Conservation (phyloP, 768 basidiomycete genomes). For the Termitomyces bulborhizus region DNA sequence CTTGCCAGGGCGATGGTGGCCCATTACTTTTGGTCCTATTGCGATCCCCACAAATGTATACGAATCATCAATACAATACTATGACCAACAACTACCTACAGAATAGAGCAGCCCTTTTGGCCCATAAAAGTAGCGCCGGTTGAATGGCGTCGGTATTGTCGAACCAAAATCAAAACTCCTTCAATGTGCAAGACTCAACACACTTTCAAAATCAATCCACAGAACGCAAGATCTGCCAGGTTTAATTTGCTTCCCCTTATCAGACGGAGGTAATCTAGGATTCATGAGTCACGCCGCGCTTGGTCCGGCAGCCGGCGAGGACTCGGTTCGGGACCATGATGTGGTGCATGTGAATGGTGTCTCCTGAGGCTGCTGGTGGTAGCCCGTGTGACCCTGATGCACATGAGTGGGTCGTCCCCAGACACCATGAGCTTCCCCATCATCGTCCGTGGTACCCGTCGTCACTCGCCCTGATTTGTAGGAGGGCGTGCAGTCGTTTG, state of each 20-base stretch:
- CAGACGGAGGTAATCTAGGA: slow-evolving; percentile 15
- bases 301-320: slow-evolving; percentile 17
- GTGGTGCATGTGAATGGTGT: slow-evolving; percentile 14
- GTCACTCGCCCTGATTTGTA: slow-evolving; percentile 1
- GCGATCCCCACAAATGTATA: too few relatives aligned
- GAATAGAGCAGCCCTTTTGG: too few relatives aligned
- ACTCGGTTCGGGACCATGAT: slow-evolving; percentile 5
- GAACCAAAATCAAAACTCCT: too few relatives aligned
- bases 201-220: slow-evolving; percentile 11
- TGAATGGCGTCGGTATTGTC: too few relatives aligned
- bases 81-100: too few relatives aligned
- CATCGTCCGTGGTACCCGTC: slow-evolving; percentile 12
- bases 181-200: too few relatives aligned
- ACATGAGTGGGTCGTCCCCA: slow-evolving; percentile 10
- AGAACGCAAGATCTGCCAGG: slow-evolving; percentile 34
- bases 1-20: too few relatives aligned
- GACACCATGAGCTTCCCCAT: slow-evolving; percentile 13
- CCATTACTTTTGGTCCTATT: too few relatives aligned
- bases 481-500: background rate
- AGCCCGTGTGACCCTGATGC: slow-evolving; percentile 27
- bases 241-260: slow-evolving; percentile 2
- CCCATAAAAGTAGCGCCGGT: too few relatives aligned
- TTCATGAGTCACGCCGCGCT: slow-evolving; percentile 10
- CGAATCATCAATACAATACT: too few relatives aligned
- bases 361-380: slow-evolving; percentile 14